These are phyloP conservation scores for Tillandsia fasciculata DNA, from an alignment of 176 grass and related monocot genomes.

Conservation along the genomic window DNA sequence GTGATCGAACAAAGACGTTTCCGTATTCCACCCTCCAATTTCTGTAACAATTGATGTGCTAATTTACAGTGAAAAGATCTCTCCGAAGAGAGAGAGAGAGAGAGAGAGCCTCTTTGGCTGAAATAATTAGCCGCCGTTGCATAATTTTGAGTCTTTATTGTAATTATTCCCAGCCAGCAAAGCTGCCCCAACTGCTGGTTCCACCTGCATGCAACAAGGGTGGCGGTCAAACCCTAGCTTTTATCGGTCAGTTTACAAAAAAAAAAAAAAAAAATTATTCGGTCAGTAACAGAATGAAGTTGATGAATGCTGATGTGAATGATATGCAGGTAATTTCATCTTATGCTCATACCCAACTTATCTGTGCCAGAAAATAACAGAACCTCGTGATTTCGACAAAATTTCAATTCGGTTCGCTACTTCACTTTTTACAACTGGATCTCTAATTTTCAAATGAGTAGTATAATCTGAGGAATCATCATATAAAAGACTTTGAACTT, in stretches of 20 bases:
- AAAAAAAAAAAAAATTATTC: neutral
- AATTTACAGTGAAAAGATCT: conserved; percentile 18
- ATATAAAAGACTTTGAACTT: too few relatives aligned
- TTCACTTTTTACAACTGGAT: too few relatives aligned
- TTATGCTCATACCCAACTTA: too few relatives aligned
- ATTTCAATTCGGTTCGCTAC: too few relatives aligned
- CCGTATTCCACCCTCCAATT: conserved; percentile 13
- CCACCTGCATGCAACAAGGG: conserved; percentile 34
- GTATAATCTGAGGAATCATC: too few relatives aligned
- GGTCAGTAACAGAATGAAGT: too few relatives aligned
- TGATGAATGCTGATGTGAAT: too few relatives aligned
- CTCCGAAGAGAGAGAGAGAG: neutral
- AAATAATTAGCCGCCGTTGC: conserved; percentile 34
- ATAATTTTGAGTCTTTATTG: conserved; percentile 27
- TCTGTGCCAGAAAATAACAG: too few relatives aligned
- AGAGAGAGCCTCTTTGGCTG: neutral
- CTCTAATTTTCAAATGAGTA: too few relatives aligned
- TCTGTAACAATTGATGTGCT: neutral
- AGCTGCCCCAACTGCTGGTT: conserved; percentile 83
- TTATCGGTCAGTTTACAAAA: neutral
- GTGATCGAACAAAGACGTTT: neutral
- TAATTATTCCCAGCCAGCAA: conserved; percentile 58
- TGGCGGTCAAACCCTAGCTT: neutral
- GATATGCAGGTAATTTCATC: too few relatives aligned
- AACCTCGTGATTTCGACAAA: too few relatives aligned